Percentiles rank a stretch among this genome's conserved stretches.
These are phyloP conservation scores for Lepidium campestre DNA, from an alignment of 441 rosid genomes.

Conservation along the genomic window DNA sequence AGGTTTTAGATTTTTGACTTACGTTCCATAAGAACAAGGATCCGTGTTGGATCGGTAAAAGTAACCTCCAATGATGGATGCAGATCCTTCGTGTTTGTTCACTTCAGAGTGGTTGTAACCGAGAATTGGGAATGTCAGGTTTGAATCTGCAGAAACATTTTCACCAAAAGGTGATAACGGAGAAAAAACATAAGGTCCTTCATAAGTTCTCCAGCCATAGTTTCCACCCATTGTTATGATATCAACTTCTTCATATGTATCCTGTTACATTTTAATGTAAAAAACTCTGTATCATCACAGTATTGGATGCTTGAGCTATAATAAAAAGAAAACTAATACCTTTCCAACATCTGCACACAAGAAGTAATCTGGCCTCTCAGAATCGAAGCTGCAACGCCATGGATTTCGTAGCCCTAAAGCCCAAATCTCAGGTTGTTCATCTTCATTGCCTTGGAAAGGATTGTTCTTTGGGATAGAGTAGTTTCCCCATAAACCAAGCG, in stretches of 20 bases:
- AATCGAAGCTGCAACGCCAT: slow-evolving; percentile 44
- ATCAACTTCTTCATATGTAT: slow-evolving; percentile 42
- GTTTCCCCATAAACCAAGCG: slow-evolving; percentile 38
- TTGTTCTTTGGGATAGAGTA: slow-evolving; percentile 40
- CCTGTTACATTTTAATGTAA: slow-evolving; percentile 17
- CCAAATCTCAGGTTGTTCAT: slow-evolving; percentile 35
- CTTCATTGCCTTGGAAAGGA: slow-evolving; percentile 36
- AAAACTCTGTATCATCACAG: background rate
- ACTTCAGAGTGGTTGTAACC: slow-evolving; percentile 49
- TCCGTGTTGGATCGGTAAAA: slow-evolving; percentile 43
- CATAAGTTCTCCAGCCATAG: slow-evolving; percentile 39
- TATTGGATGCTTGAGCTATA: background rate
- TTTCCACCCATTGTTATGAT: slow-evolving; percentile 35
- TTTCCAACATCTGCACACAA: slow-evolving; percentile 41
- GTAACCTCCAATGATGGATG: slow-evolving; percentile 51
- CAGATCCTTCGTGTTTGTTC: slow-evolving; percentile 37
- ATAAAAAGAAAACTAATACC: slow-evolving; percentile 14
- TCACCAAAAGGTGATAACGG: slow-evolving; percentile 28
- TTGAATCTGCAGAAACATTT: slow-evolving; percentile 26
- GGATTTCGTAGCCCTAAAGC: slow-evolving; percentile 36
- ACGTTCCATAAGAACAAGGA: slow-evolving; percentile 52
- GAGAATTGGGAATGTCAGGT: slow-evolving; percentile 40
- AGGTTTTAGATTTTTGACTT: slow-evolving; percentile 1
- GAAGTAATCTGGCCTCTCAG: slow-evolving; percentile 36
- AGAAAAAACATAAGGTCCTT: slow-evolving; percentile 32